Base-by-base conservation (phyloP, 192 early-diverging fungal species). In the Coemansia sp. region DNA sequence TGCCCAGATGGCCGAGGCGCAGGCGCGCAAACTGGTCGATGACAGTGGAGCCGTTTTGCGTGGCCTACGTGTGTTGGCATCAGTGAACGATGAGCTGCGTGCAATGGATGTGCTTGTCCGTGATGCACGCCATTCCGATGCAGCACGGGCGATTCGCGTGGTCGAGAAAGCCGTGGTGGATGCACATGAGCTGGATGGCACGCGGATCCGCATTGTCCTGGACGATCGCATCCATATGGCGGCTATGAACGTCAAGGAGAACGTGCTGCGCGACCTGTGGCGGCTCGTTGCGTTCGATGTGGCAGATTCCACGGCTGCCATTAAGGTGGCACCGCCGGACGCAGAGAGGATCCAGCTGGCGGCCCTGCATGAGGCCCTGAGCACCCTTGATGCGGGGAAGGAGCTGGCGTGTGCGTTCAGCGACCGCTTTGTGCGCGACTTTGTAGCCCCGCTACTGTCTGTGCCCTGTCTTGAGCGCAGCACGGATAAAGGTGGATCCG, bases 321-420 rank as follows among this genome's bases (percentile, higher is more conserved):
- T 71, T 17, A 40, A 36, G 8, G 54, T 55, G 13, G 41, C 14
- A 8, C 7, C 37, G 19, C 20, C 30, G 11, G 37, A 36, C 7
- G n/a, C 22, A 38, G 3, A 23, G 22, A 1, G 22, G 25, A 9
- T 25, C 45, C 0, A 15, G 17, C 22, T 40, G 11, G 13, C 17
- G 22, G 34, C 22, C 15, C 38, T 73, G 47, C 54, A 62, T 55
- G 55, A 36, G n/a, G 70, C 64, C 13, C 55, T 73, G n/a, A 59
- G 65, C 52, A 57, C 42, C 5, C 52, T 73, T 22, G 45, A 33
- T 27, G 60, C 38, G 3, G 48, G 25, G 0, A 53, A 37, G 10
- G 59, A 73, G 15, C 47, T 31, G 14, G 3, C 17, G 27, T 25
- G 38, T 15, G 56, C 55, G 7, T 50, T 67, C 23, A 31, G 60